Evolutionary conservation across 257 asterid genomes (phyloP).

Genomic region (Nicotiana paniculata): DNA sequence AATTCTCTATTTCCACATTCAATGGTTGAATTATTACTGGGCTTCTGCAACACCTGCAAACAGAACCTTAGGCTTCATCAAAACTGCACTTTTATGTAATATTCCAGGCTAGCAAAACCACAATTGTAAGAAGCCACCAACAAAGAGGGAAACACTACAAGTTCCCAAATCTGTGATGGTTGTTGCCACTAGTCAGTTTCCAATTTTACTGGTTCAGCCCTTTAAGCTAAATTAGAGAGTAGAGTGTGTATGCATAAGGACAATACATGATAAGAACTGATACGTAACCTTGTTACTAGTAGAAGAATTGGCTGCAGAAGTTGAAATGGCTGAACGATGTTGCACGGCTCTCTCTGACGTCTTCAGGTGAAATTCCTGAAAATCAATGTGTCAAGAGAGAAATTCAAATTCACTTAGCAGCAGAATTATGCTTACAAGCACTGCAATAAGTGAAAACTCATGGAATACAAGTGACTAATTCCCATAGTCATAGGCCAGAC

Average conservation of each 20-base stretch:
- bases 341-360: slow-evolving; percentile 80
- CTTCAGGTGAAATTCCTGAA: slow-evolving; percentile 81
- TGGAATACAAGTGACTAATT: neutral
- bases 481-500: neutral
- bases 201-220: neutral
- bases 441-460: neutral
- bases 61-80: neutral
- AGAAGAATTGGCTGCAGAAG: slow-evolving; percentile 26
- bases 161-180: neutral
- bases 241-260: neutral
- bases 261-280: neutral
- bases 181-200: neutral
- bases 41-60: slow-evolving; percentile 44
- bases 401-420: slow-evolving; percentile 8
- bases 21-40: slow-evolving; percentile 18
- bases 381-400: slow-evolving; percentile 21
- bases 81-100: neutral
- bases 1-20: slow-evolving; percentile 48
- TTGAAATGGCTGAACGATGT: slow-evolving; percentile 42
- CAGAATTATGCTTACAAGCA: neutral
- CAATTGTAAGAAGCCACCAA: neutral
- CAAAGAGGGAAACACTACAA: neutral
- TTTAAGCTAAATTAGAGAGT: neutral
- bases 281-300: slow-evolving; percentile 30
- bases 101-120: neutral